A percentile compares a stretch with the other conserved stretches of the same genome.
Evolutionary conservation across 192 early-diverging fungal species (phyloP).

Genomic region (Dispira simplex): DNA sequence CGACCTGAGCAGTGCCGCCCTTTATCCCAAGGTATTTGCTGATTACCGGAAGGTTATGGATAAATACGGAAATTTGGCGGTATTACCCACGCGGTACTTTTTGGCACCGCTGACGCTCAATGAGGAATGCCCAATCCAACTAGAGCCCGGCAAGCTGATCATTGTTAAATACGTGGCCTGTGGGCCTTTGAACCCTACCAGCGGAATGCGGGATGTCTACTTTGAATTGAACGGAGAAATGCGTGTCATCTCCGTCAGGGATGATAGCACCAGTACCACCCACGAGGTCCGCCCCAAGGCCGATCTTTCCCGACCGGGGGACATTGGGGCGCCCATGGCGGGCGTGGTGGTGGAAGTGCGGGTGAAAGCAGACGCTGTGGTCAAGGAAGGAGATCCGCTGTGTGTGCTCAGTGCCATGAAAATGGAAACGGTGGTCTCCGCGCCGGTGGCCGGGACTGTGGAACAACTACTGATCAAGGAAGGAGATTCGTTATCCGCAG

Average conservation of each 20-base stretch:
- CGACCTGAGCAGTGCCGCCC: conserved; percentile 72
- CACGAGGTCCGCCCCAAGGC: conserved; percentile 57
- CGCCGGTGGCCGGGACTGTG: conserved; percentile 60
- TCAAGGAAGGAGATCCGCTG: conserved; percentile 84
- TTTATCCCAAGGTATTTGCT: conserved; percentile 89
- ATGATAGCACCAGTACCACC: conserved; percentile 39
- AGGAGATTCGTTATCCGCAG: conserved; percentile 63
- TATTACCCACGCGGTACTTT: conserved; percentile 85
- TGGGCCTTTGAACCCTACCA: conserved; percentile 63
- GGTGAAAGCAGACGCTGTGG: conserved; percentile 58
- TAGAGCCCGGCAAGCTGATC: conserved; percentile 77
- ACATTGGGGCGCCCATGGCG: conserved; percentile 92
- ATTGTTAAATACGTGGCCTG: conserved; percentile 84
- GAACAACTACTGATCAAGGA: conserved; percentile 51
- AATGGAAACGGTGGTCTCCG: conserved; percentile 88
- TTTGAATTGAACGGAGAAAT: conserved; percentile 94
- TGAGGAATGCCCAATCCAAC: conserved; percentile 78
- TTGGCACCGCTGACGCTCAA: conserved; percentile 68
- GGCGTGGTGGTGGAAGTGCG: conserved; percentile 89
- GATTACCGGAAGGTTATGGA: conserved; percentile 60
- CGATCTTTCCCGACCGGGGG: conserved; percentile 52
- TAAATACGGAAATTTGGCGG: conserved; percentile 74
- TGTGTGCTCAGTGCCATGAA: conserved; percentile 96
- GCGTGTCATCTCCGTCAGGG: conserved; percentile 60
- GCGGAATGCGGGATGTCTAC: conserved; percentile 77